A percentile compares a stretch with the other conserved stretches of the same genome.
These are phyloP conservation scores for Euphorbia tirucalli DNA, from an alignment of 345 rosid genomes.

Conservation along the genomic window DNA sequence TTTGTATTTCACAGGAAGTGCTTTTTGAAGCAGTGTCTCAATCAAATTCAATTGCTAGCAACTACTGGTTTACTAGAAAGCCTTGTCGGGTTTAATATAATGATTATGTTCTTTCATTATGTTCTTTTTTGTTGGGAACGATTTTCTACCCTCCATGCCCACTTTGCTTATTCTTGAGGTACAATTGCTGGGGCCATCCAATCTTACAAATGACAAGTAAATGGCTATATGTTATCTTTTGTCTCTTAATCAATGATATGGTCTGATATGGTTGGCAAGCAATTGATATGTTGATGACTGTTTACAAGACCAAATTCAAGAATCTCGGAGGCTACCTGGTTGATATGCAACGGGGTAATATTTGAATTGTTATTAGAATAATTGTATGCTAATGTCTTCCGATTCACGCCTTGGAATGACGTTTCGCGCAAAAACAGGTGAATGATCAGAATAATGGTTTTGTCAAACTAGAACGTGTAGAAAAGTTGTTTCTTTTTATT, in stretches of 20 bases:
- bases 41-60: background rate
- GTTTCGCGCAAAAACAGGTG: conserved; percentile 6
- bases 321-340: conserved; percentile 31
- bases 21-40: too few relatives aligned
- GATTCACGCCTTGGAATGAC: background rate
- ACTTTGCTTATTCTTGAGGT: conserved; percentile 97
- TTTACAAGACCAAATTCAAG: conserved; percentile 28
- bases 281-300: conserved; percentile 26
- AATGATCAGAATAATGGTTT: conserved; percentile 4
- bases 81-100: conserved; percentile 12
- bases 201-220: too few relatives aligned
- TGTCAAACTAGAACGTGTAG: conserved; percentile 23
- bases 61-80: background rate
- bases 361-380: background rate
- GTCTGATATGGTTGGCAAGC: conserved; percentile 16
- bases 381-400: background rate
- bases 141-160: conserved; percentile 97
- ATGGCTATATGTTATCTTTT: too few relatives aligned
- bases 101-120: conserved; percentile 18
- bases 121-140: conserved; percentile 96
- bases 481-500: conserved; percentile 26
- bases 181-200: background rate
- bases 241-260: too few relatives aligned
- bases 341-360: conserved; percentile 29
- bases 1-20: too few relatives aligned